A percentile compares a stretch with the other conserved stretches of the same genome.
These are phyloP conservation scores for Diversispora epigaea DNA, from an alignment of 192 early-diverging fungal species.

Conservation along the genomic window DNA sequence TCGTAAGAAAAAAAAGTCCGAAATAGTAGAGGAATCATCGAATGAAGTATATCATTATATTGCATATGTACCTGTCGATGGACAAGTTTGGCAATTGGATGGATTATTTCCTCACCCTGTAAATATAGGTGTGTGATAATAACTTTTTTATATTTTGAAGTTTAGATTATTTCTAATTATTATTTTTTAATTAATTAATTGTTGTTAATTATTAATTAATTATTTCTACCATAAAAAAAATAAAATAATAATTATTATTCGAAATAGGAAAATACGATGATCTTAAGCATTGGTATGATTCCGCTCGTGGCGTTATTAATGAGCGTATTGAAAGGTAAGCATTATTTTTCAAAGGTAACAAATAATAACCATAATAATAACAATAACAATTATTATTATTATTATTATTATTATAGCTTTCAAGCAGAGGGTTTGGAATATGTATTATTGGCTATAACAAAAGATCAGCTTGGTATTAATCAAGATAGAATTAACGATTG, in stretches of 20 bases:
- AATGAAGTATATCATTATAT: slow-evolving; percentile 13
- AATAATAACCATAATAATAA: neutral
- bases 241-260: too few species aligned
- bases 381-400: too few species aligned
- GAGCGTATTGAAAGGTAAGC: neutral
- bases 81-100: slow-evolving; percentile 21
- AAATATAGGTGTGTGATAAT: slow-evolving; percentile 37
- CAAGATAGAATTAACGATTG: slow-evolving; percentile 33
- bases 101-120: slow-evolving; percentile 43
- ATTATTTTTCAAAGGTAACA: neutral
- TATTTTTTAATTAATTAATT: too few species aligned
- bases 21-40: neutral
- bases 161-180: neutral
- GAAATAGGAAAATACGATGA: slow-evolving; percentile 3
- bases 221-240: too few species aligned
- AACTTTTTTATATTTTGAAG: neutral
- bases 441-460: slow-evolving; percentile 50
- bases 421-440: slow-evolving; percentile 45
- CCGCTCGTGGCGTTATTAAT: neutral
- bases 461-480: slow-evolving; percentile 35
- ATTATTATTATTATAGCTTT: slow-evolving; percentile 7
- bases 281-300: slow-evolving; percentile 10
- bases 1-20: neutral
- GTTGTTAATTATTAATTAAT: too few species aligned
- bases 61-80: slow-evolving; percentile 22